A percentile compares a stretch with the other conserved stretches of the same genome.
Evolutionary conservation across 1,284 basidiomycete genomes (phyloP).

Genomic region (Trichosporon asahii): DNA sequence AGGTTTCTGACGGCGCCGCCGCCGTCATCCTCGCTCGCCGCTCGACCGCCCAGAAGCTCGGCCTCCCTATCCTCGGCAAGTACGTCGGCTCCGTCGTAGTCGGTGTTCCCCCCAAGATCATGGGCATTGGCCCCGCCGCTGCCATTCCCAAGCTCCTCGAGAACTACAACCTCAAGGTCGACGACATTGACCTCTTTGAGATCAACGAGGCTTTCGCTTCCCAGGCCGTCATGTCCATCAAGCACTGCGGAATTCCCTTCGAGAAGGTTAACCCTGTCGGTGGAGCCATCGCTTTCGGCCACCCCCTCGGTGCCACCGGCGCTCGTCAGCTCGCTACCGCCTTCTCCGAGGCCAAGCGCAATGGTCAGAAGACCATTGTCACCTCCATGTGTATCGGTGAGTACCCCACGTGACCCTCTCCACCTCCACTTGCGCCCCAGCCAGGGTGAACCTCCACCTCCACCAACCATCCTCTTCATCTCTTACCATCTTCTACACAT

Average conservation of each 20-base stretch:
- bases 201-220: slow-evolving; percentile 89
- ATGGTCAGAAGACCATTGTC: slow-evolving; percentile 70
- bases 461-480: no score
- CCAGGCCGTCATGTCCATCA: slow-evolving; percentile 76
- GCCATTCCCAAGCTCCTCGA: slow-evolving; percentile 81
- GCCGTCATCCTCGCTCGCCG: slow-evolving; percentile 86
- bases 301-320: slow-evolving; percentile 62
- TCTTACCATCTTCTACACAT: no score
- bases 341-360: slow-evolving; percentile 68
- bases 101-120: slow-evolving; percentile 79
- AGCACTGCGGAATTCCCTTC: slow-evolving; percentile 66
- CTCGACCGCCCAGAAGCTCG: slow-evolving; percentile 79
- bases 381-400: slow-evolving; percentile 9
- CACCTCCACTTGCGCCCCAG: no score
- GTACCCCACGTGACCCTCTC: no score
- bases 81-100: slow-evolving; percentile 74
- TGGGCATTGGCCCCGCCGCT: slow-evolving; percentile 86
- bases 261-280: slow-evolving; percentile 87
- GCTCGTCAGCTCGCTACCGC: slow-evolving; percentile 81
- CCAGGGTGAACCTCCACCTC: no score
- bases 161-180: slow-evolving; percentile 66
- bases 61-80: slow-evolving; percentile 89
- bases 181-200: slow-evolving; percentile 88
- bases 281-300: slow-evolving; percentile 61
- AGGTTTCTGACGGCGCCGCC: slow-evolving; percentile 96